These are phyloP conservation scores for Cronartium ribicola DNA, from an alignment of 1,284 basidiomycete genomes.

Conservation along the genomic window DNA sequence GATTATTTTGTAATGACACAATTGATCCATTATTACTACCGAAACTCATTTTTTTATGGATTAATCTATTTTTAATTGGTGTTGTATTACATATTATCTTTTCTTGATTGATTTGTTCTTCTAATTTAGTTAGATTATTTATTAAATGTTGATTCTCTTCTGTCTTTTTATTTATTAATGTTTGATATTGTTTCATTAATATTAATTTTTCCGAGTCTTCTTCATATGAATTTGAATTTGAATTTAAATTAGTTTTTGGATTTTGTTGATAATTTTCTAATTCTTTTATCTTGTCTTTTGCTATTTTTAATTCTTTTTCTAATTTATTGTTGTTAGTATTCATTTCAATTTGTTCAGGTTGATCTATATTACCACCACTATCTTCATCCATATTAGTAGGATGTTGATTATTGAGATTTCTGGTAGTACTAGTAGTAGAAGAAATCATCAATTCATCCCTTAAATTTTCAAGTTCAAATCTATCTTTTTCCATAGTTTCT, in stretches of 20 bases:
- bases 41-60: background rate
- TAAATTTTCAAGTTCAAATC: conserved; percentile 14
- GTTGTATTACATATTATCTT: background rate
- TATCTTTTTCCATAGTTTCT: conserved; percentile 23
- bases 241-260: background rate
- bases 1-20: no score
- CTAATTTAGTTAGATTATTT: background rate
- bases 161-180: background rate
- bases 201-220: conserved; percentile 17
- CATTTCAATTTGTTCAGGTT: background rate
- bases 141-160: conserved; percentile 13
- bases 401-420: background rate
- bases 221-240: background rate
- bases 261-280: background rate
- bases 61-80: background rate
- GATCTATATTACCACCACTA: background rate
- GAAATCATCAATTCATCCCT: conserved; percentile 22
- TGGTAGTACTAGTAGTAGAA: background rate
- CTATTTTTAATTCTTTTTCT: background rate
- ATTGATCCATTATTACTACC: no score
- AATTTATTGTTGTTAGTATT: background rate
- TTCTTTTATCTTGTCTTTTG: background rate
- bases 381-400: background rate
- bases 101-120: background rate
- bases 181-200: conserved; percentile 9